Conservation (phyloP, 1,139 yeast species). For the Nematodospora anomalae region DNA sequence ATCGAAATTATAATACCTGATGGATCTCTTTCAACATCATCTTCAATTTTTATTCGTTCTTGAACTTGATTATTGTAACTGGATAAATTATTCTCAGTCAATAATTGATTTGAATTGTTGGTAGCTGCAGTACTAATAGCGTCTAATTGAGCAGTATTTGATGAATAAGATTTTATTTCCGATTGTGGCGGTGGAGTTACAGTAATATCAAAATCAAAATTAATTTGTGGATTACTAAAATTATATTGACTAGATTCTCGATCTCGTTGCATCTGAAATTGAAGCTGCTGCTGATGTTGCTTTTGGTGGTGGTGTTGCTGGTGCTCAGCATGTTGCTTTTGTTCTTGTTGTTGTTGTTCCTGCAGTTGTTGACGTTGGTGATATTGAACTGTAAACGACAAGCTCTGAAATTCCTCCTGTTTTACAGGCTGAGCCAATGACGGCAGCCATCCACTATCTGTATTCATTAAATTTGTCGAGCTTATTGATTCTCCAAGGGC, state of each 20-base stretch:
- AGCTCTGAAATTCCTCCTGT: not conserved
- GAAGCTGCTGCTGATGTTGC: conserved; percentile 2
- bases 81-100: conserved; percentile 32
- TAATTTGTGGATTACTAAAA: conserved; percentile 10
- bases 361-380: conserved; percentile 3
- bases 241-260: conserved; percentile 6
- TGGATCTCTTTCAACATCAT: conserved; percentile 17
- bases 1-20: conserved; percentile 28
- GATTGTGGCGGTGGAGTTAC: conserved; percentile 17
- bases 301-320: conserved; percentile 4
- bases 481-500: conserved; percentile 45
- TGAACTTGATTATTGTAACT: conserved; percentile 18
- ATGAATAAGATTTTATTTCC: conserved; percentile 7
- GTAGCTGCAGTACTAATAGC: conserved; percentile 12
- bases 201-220: conserved; percentile 15
- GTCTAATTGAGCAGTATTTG: conserved; percentile 9
- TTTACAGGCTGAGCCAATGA: not conserved
- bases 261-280: conserved; percentile 3
- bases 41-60: conserved; percentile 1
- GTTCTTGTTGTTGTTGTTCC: conserved; percentile 1
- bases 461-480: conserved; percentile 31
- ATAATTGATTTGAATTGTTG: conserved; percentile 14
- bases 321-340: too few relatives aligned
- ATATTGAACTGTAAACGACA: not conserved
- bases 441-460: conserved; percentile 12